A percentile compares a stretch with the other conserved stretches of the same genome.
phyloP scores from a whole-genome alignment of 1,284 basidiomycete species.

The Leccinum solheimii region DNA sequence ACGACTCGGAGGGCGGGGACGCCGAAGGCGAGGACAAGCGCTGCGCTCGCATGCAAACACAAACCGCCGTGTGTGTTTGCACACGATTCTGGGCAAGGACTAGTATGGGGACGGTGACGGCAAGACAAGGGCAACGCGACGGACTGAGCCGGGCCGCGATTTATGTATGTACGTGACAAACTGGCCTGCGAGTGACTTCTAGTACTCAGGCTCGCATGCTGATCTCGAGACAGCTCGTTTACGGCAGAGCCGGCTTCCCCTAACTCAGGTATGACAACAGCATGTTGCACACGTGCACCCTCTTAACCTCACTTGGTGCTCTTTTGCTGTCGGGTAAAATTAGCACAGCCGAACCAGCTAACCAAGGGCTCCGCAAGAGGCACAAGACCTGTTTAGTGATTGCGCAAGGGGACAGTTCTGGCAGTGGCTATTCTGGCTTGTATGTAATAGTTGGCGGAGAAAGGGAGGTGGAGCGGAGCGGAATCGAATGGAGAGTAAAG shows the following conservation, averaged over 20 bases:
- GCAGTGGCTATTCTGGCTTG: neutral
- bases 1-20: no score
- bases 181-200: neutral
- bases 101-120: constrained; percentile 10
- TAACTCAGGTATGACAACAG: constrained; percentile 39
- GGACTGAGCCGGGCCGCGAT: no score
- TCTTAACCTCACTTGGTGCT: no score
- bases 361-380: no score
- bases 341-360: no score
- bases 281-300: no score
- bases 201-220: neutral
- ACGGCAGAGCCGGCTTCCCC: constrained; percentile 49
- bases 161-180: constrained; percentile 35
- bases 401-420: no score
- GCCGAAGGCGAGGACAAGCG: no score
- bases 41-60: constrained; percentile 52
- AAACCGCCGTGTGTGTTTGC: constrained; percentile 37
- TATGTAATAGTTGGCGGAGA: neutral
- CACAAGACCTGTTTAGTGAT: no score
- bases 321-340: no score
- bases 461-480: neutral
- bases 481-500: neutral
- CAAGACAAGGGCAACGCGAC: no score
- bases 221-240: constrained; percentile 46
- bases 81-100: constrained; percentile 63